Conservation (phyloP, 305 asterid species). For the Fraxinus sp. region DNA sequence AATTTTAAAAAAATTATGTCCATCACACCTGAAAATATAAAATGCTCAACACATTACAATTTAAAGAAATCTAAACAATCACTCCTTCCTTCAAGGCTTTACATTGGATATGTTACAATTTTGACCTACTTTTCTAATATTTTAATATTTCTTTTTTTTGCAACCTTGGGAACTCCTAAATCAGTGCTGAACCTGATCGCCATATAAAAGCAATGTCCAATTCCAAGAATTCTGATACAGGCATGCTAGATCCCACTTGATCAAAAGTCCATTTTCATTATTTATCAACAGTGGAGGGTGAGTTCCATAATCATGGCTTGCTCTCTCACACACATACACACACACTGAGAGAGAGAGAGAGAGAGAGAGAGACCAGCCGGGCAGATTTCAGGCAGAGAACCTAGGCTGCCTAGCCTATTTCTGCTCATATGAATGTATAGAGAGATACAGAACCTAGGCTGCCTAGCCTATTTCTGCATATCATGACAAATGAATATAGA, state of each 20-base stretch:
- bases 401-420: not conserved
- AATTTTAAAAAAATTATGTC: not conserved
- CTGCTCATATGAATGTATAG: not conserved
- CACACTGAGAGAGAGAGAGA: conserved; percentile 8
- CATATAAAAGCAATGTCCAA: conserved; percentile 11
- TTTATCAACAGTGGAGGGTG: not conserved
- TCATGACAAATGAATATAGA: not conserved
- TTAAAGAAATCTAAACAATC: not conserved
- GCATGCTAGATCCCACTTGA: conserved; percentile 28
- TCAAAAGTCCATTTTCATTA: not conserved
- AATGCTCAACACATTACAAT: not conserved
- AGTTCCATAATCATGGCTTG: conserved; percentile 2
- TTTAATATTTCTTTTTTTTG: not conserved
- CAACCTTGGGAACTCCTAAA: conserved; percentile 25
- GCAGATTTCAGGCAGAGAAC: not conserved
- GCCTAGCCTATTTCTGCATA: not conserved
- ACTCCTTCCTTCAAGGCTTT: conserved; percentile 6
- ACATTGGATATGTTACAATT: not conserved
- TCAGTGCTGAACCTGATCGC: not conserved
- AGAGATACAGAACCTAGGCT: not conserved
- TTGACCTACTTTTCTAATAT: not conserved
- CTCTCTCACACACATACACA: not conserved
- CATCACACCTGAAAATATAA: not conserved
- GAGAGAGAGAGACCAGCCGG: not conserved
- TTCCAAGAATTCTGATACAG: conserved; percentile 24